Conservation (phyloP, 208 protist species). For the Leishmania arabica region DNA sequence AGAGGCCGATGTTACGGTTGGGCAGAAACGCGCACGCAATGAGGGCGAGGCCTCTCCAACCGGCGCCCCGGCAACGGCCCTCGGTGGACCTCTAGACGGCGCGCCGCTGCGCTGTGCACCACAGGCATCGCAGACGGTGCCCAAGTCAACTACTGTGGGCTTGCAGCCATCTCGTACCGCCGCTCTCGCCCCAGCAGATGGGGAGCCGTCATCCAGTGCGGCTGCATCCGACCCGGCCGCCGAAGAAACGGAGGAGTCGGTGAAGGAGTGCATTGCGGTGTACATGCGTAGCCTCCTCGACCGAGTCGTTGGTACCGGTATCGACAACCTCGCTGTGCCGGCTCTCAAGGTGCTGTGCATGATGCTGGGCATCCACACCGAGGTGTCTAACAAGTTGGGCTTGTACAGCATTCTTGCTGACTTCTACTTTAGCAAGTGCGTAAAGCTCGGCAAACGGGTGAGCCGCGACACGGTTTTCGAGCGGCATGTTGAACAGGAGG, state of each 20-base stretch:
- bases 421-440: conserved; percentile 86
- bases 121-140: neutral
- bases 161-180: neutral
- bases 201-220: neutral
- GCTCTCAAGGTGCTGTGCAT: conserved; percentile 72
- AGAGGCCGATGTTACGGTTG: neutral
- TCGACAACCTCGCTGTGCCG: conserved; percentile 63
- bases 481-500: conserved; percentile 51
- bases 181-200: neutral
- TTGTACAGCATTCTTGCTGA: conserved; percentile 81
- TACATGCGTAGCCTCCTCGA: conserved; percentile 82
- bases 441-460: conserved; percentile 84
- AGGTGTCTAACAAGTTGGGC: conserved; percentile 49
- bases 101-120: neutral
- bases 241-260: conserved; percentile 30
- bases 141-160: neutral
- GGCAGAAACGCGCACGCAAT: conserved; percentile 10
- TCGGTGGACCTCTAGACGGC: neutral
- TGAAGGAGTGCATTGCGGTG: conserved; percentile 62
- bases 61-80: neutral
- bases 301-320: conserved; percentile 70
- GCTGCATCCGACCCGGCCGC: neutral
- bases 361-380: conserved; percentile 68
- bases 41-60: neutral
- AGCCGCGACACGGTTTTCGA: conserved; percentile 51